Percentiles rank a stretch among this genome's conserved stretches.
phyloP scores from a whole-genome alignment of 768 basidiomycete genomes.

The Panellus pusillus region DNA sequence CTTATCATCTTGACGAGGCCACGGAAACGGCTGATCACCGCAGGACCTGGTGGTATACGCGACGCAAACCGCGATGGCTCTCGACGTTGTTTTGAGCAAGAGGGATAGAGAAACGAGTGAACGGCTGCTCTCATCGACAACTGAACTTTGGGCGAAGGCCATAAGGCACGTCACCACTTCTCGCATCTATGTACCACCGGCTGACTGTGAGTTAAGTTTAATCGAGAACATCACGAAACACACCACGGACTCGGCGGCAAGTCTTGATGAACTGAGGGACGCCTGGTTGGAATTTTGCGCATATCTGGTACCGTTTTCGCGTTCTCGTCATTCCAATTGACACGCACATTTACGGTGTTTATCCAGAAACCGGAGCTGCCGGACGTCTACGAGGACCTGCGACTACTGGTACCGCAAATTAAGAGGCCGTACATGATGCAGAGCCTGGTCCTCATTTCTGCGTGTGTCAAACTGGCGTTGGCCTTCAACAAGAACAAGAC shows the following conservation, averaged over 20 bases:
- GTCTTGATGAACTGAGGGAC: not conserved
- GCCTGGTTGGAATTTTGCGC: not conserved
- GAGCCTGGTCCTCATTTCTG: not conserved
- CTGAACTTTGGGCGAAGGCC: not conserved
- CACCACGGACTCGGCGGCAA: not conserved
- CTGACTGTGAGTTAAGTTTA: not conserved
- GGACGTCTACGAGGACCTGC: not conserved
- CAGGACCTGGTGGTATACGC: conserved; percentile 3
- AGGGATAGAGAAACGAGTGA: not conserved
- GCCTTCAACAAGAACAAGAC: not conserved
- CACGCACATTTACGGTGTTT: too few species aligned
- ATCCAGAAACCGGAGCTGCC: too few species aligned
- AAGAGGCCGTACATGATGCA: not conserved
- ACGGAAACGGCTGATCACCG: too few species aligned
- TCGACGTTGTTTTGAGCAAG: not conserved
- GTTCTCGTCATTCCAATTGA: too few species aligned
- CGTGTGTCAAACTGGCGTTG: not conserved
- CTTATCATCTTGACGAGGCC: not conserved
- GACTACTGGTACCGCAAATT: not conserved
- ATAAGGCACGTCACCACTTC: not conserved
- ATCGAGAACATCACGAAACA: not conserved
- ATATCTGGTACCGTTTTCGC: not conserved
- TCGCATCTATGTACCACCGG: not conserved
- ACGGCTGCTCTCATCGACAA: not conserved
- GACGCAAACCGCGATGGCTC: not conserved